These are phyloP conservation scores for Marasmius tenuissimus DNA, from an alignment of 1,284 basidiomycete genomes.

Conservation along the genomic window DNA sequence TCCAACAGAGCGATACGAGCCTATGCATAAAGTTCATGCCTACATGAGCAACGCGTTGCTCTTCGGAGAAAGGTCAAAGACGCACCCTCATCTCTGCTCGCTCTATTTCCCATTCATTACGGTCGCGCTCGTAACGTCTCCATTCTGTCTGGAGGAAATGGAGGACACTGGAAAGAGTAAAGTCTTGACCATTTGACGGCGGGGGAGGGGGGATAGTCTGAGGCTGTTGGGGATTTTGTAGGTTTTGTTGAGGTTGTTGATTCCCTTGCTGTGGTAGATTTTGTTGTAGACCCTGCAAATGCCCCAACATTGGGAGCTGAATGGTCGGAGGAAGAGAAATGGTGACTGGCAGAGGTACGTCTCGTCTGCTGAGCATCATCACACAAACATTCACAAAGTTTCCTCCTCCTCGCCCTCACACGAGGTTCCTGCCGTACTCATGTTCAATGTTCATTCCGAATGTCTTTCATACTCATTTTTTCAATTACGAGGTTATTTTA, in stretches of 20 bases:
- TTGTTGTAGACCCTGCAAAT: slow-evolving; percentile 60
- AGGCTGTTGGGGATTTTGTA: slow-evolving; percentile 51
- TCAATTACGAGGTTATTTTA: too few species aligned
- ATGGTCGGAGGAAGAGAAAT: slow-evolving; percentile 33
- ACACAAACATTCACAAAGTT: neutral
- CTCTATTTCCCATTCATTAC: slow-evolving; percentile 99
- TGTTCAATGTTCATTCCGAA: neutral
- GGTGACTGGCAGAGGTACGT: slow-evolving; percentile 5
- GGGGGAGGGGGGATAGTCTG: slow-evolving; percentile 69
- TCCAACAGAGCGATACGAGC: slow-evolving; percentile 97
- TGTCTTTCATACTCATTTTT: neutral
- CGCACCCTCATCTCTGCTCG: slow-evolving; percentile 96
- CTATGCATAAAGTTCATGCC: slow-evolving; percentile 38
- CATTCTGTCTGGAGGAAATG: slow-evolving; percentile 99
- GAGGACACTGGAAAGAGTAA: slow-evolving; percentile 91
- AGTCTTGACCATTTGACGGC: slow-evolving; percentile 82
- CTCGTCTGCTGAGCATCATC: neutral
- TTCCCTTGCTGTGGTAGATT: slow-evolving; percentile 46
- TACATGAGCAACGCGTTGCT: slow-evolving; percentile 19
- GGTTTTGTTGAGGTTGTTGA: slow-evolving; percentile 49
- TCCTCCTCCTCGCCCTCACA: neutral
- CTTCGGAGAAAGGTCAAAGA: slow-evolving; percentile 29
- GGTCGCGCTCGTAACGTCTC: slow-evolving; percentile 93
- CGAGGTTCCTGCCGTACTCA: neutral
- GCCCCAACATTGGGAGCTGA: slow-evolving; percentile 68